Evolutionary conservation across 768 basidiomycete species (phyloP).

Genomic region (Auricularia cornea): DNA sequence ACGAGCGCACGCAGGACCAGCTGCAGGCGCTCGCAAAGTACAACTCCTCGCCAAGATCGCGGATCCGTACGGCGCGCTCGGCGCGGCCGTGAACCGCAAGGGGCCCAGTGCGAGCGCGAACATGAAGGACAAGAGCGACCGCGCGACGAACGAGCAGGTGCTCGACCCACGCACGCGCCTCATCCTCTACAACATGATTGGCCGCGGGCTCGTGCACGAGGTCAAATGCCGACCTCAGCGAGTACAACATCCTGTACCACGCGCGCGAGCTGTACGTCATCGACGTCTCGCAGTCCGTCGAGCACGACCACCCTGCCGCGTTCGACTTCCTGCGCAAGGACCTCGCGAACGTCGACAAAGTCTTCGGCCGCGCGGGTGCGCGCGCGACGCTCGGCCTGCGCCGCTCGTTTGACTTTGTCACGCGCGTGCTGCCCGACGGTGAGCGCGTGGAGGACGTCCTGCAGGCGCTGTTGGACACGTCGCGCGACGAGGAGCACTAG

Average conservation of each 20-base stretch:
- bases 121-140: slow-evolving; percentile 90
- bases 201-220: slow-evolving; percentile 76
- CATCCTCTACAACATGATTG: slow-evolving; percentile 94
- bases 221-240: slow-evolving; percentile 97
- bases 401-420: slow-evolving; percentile 84
- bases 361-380: slow-evolving; percentile 72
- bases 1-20: slow-evolving; percentile 50
- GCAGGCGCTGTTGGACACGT: slow-evolving; percentile 1
- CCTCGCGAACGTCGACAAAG: slow-evolving; percentile 88
- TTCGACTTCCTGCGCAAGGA: slow-evolving; percentile 95
- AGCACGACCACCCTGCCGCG: slow-evolving; percentile 93
- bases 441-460: slow-evolving; percentile 19
- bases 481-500: slow-evolving; percentile 14
- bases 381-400: slow-evolving; percentile 61
- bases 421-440: slow-evolving; percentile 37
- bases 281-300: slow-evolving; percentile 97
- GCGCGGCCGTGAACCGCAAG: slow-evolving; percentile 83
- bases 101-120: slow-evolving; percentile 83
- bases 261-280: slow-evolving; percentile 83
- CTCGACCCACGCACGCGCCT: slow-evolving; percentile 91
- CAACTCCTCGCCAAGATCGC: slow-evolving; percentile 72
- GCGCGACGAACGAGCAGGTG: slow-evolving; percentile 95
- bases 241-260: slow-evolving; percentile 95
- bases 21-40: slow-evolving; percentile 68
- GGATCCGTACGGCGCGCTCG: slow-evolving; percentile 53